These are phyloP conservation scores for Hibiscus tridactylites DNA, from an alignment of 345 rosid species.

Conservation along the genomic window DNA sequence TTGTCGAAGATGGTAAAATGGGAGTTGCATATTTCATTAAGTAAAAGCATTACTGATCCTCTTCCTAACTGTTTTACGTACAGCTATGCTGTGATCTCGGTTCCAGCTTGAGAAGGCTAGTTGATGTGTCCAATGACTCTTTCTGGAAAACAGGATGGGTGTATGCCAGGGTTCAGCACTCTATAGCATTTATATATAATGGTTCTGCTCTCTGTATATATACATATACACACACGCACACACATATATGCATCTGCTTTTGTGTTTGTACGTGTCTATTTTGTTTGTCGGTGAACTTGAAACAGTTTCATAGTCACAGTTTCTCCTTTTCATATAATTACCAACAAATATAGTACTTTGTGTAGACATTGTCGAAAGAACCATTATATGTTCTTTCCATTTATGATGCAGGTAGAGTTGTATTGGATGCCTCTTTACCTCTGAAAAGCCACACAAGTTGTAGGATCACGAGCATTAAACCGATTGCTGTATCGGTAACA, in stretches of 20 bases:
- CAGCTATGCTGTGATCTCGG: slow-evolving; percentile 70
- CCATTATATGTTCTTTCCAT: slow-evolving; percentile 1
- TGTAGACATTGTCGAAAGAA: slow-evolving; percentile 6
- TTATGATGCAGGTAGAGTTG: slow-evolving; percentile 67
- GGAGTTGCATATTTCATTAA: not conserved
- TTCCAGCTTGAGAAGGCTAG: slow-evolving; percentile 73
- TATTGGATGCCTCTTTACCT: slow-evolving; percentile 59
- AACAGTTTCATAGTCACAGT: not conserved
- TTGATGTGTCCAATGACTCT: slow-evolving; percentile 56
- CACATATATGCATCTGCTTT: not conserved
- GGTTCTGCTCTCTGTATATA: slow-evolving; percentile 37
- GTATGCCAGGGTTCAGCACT: slow-evolving; percentile 61
- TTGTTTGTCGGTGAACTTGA: not conserved
- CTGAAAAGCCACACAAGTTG: slow-evolving; percentile 45
- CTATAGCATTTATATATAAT: slow-evolving; percentile 65
- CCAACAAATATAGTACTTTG: not conserved
- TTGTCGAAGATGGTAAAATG: not conserved
- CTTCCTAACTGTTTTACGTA: not conserved
- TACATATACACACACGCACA: not conserved
- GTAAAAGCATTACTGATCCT: not conserved
- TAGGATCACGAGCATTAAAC: slow-evolving; percentile 58
- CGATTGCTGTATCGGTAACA: slow-evolving; percentile 65
- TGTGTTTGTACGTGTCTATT: not conserved
- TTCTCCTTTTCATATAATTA: not conserved
- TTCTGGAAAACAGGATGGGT: slow-evolving; percentile 95